Base-by-base conservation (phyloP, 129 eudicot species). In the Flaveria bidentis region DNA sequence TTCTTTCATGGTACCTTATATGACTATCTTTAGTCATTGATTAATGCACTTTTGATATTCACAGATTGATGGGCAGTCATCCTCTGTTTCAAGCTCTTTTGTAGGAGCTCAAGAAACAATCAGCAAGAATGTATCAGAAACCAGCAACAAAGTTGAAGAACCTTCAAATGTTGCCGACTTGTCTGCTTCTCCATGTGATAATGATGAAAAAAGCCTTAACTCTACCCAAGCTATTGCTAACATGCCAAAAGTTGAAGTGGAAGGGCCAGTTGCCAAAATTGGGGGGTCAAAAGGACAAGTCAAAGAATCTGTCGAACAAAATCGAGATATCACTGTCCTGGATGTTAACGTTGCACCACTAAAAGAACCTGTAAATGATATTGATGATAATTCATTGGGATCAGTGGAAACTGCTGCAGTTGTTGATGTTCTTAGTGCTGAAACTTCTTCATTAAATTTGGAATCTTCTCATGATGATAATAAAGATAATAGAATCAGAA, bases 51-150 rank as follows among this genome's bases (percentile, higher is more conserved):
- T 12, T 78, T 45, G 25, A 74, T 50, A 65, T 76, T 69, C 71
- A 52, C 84, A 88, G 92, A 81, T 74, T 80, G 72, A 51, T 71
- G 81, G 71, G 72, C 79, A 75, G 52, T 64, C 78, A 14, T 72
- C 82, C 22, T 50, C 79, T 76, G 84, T 74, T 63, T 83, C 84
- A 47, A 74, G 65, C 81, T 71, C 81, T 70, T 49, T 63, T 20
- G 78, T 53, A 51, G 87, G 20, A 20, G 62, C 45, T 71, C 65
- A 47, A 44, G 84, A 77, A 79, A 60, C 68, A 36, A 67, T 74
- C 23, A 56, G n/a, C 72, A 70, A 15, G 56, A 81, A 56, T 23
- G 72, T 67, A 51, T 45, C 69, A 14, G 81, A 73, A 65, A 66
- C 77, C 78, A 55, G 61, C 57, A 78, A 78, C 15, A 80, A 66